Percentiles rank a stretch among this genome's conserved stretches.
These are phyloP conservation scores for Ophiocordyceps robertsii DNA, from an alignment of 2,329 filamentous ascomycete genomes.

Conservation along the genomic window DNA sequence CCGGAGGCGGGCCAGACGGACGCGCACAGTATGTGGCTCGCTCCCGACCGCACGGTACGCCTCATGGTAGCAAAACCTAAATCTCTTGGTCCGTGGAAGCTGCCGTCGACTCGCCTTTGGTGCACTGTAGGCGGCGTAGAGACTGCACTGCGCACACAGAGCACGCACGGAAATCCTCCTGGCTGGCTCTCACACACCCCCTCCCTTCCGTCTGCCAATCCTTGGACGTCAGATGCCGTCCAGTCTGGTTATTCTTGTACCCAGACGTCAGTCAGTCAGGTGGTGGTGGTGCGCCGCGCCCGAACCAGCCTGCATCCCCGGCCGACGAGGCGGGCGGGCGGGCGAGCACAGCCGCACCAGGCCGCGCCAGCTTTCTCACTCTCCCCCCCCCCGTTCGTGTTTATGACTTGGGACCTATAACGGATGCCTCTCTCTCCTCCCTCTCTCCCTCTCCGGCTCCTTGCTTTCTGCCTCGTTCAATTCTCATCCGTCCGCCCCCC, in stretches of 20 bases:
- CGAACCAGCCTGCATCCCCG: background rate
- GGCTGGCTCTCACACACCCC: background rate
- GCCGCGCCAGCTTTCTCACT: background rate
- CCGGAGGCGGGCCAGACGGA: background rate
- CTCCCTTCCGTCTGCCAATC: background rate
- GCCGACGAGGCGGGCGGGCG: background rate
- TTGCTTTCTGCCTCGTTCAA: no score
- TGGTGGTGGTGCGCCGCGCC: background rate
- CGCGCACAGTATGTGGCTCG: background rate
- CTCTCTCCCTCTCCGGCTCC: background rate
- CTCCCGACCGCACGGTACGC: background rate
- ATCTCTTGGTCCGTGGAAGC: background rate
- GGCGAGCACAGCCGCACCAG: slow-evolving; percentile 1
- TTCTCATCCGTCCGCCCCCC: no score
- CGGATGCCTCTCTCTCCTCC: background rate
- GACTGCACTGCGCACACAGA: no score
- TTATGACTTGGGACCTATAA: background rate
- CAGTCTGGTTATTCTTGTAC: background rate
- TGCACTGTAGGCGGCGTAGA: no score
- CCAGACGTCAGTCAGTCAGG: background rate
- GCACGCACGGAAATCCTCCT: no score
- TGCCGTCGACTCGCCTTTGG: background rate
- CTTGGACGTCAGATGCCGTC: background rate
- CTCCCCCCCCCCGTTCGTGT: background rate
- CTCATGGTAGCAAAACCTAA: background rate